Evolutionary conservation across 1,139 yeast genomes (phyloP).

Genomic region (Yamadazyma trypodendri): DNA sequence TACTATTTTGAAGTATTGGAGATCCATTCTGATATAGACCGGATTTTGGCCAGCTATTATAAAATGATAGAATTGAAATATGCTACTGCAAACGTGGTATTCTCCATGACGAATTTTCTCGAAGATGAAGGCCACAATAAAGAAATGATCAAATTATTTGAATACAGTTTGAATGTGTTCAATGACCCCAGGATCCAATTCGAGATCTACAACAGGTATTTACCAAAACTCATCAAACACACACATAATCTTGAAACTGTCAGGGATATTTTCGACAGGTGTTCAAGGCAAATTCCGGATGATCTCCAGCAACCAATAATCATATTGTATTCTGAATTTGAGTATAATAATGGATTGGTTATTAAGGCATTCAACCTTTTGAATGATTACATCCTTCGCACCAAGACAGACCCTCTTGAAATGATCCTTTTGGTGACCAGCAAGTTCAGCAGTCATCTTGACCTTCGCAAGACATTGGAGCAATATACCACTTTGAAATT

Average conservation of each 20-base stretch:
- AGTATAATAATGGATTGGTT: conserved; percentile 31
- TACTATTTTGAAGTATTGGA: conserved; percentile 74
- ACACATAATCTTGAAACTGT: conserved; percentile 52
- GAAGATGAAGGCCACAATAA: conserved; percentile 50
- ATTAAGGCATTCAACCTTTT: conserved; percentile 29
- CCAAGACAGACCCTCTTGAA: conserved; percentile 10
- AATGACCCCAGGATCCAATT: conserved; percentile 55
- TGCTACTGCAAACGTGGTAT: conserved; percentile 66
- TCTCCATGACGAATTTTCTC: conserved; percentile 65
- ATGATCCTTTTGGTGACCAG: conserved; percentile 9
- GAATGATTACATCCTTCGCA: conserved; percentile 11
- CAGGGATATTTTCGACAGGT: conserved; percentile 71
- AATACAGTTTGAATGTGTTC: conserved; percentile 62
- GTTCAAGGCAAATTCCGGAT: conserved; percentile 31
- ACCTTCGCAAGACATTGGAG: conserved; percentile 12
- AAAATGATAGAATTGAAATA: conserved; percentile 59
- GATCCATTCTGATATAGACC: conserved; percentile 42
- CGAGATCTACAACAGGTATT: conserved; percentile 73
- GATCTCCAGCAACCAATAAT: conserved; percentile 47
- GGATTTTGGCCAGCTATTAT: conserved; percentile 49
- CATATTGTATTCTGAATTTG: conserved; percentile 61
- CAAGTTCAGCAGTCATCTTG: conserved; percentile 10
- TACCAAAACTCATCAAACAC: conserved; percentile 48
- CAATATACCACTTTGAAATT: conserved; percentile 11
- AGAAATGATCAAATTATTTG: conserved; percentile 62